Evolutionary conservation across 805 yeast genomes (phyloP).

Genomic region (Kregervanrija fluxuum): DNA sequence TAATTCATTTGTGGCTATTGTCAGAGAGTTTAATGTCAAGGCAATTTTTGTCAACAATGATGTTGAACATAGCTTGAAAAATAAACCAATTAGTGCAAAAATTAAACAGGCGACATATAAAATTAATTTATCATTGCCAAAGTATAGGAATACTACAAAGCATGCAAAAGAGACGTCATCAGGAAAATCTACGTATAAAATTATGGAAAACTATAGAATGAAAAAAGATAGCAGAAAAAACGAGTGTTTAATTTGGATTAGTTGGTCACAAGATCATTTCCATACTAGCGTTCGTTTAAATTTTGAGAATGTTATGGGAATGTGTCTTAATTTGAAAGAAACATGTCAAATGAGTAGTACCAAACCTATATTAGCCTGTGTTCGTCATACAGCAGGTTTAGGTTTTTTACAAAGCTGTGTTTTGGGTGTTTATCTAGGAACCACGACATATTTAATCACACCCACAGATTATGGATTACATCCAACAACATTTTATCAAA

Average conservation of each 20-base stretch:
- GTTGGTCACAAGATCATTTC: constrained; percentile 66
- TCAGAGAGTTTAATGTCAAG: constrained; percentile 63
- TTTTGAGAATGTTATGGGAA: constrained; percentile 59
- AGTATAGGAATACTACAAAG: constrained; percentile 62
- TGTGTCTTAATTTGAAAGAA: constrained; percentile 86
- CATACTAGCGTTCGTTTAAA: constrained; percentile 51
- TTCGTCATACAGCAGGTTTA: constrained; percentile 73
- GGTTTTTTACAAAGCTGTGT: constrained; percentile 86
- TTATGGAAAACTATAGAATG: constrained; percentile 29
- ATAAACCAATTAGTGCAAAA: constrained; percentile 54
- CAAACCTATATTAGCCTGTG: constrained; percentile 77
- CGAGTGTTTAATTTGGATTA: constrained; percentile 51
- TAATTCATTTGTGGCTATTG: constrained; percentile 52
- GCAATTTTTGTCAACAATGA: constrained; percentile 76
- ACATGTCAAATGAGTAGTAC: constrained; percentile 76
- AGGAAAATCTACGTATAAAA: constrained; percentile 32
- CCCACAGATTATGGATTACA: constrained; percentile 70
- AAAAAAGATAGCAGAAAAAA: constrained; percentile 26
- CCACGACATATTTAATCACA: constrained; percentile 73
- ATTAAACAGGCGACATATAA: constrained; percentile 36
- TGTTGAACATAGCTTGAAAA: constrained; percentile 60
- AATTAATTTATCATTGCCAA: constrained; percentile 32
- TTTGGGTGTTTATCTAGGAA: constrained; percentile 80
- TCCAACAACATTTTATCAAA: constrained; percentile 63
- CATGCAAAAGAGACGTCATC: constrained; percentile 32